Percentiles rank a stretch among this genome's conserved stretches.
Evolutionary conservation across 306 rosid genomes (phyloP).

Genomic region (Quercus gilva): DNA sequence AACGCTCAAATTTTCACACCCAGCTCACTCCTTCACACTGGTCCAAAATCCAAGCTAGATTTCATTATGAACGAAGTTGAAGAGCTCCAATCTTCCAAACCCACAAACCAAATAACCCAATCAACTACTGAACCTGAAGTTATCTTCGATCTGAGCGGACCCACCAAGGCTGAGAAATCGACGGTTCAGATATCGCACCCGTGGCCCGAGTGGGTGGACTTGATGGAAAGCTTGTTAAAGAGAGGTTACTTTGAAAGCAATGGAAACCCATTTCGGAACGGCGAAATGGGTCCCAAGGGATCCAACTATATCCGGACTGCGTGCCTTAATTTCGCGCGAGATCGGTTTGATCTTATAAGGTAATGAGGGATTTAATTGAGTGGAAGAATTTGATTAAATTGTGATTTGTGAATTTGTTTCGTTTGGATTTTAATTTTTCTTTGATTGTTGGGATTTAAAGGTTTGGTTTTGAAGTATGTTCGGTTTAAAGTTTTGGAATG

Average conservation of each 20-base stretch:
- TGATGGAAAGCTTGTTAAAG: slow-evolving; percentile 54
- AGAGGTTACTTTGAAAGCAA: slow-evolving; percentile 52
- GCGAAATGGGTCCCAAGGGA: slow-evolving; percentile 43
- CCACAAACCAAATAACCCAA: not conserved
- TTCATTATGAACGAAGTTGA: slow-evolving; percentile 22
- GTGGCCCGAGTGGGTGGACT: slow-evolving; percentile 75
- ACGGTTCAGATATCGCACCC: slow-evolving; percentile 60
- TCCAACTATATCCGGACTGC: slow-evolving; percentile 63
- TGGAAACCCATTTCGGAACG: slow-evolving; percentile 36
- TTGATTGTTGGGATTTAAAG: not conserved
- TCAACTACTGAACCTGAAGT: slow-evolving; percentile 4
- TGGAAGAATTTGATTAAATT: not conserved
- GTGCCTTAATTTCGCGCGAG: slow-evolving; percentile 72
- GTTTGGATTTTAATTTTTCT: not conserved
- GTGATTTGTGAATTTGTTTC: not conserved
- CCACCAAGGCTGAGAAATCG: slow-evolving; percentile 13
- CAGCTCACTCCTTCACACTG: slow-evolving; percentile 18
- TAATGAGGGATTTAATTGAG: slow-evolving; percentile 13
- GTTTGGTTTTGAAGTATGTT: not conserved
- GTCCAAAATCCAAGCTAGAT: slow-evolving; percentile 32
- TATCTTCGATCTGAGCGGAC: not conserved
- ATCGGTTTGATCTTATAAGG: slow-evolving; percentile 54
- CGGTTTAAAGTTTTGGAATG: not conserved
- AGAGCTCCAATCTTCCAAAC: slow-evolving; percentile 30
- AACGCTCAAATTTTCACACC: not conserved